phyloP scores from a whole-genome alignment of 2,329 filamentous ascomycete genomes.

The Exophiala spinifera region DNA sequence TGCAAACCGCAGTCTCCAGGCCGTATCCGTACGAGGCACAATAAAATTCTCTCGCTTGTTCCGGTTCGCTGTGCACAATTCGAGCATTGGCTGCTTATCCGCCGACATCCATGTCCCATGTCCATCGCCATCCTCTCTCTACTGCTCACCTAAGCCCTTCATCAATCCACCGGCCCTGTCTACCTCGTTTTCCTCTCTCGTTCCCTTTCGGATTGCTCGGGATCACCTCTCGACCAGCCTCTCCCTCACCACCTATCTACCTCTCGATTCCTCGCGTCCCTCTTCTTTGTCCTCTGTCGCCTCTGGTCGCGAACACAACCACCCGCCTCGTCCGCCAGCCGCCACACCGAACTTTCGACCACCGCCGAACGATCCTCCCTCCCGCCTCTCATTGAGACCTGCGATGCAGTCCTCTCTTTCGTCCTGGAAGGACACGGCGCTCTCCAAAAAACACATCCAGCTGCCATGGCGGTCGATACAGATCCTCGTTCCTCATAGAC shows the following conservation, averaged over 20 bases:
- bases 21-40: too few relatives aligned
- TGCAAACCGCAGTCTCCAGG: too few relatives aligned
- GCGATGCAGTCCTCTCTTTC: slow-evolving; percentile 31
- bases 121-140: slow-evolving; percentile 2
- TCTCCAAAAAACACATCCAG: slow-evolving; percentile 45
- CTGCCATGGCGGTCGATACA: slow-evolving; percentile 51
- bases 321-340: background rate
- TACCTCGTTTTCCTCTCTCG: slow-evolving; percentile 9
- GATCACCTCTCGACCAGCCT: slow-evolving; percentile 7
- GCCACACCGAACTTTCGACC: slow-evolving; percentile 1
- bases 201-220: slow-evolving; percentile 18
- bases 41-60: background rate
- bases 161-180: too few relatives aligned
- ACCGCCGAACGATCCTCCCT: background rate
- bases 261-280: slow-evolving; percentile 2
- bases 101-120: slow-evolving; percentile 17
- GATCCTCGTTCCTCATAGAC: slow-evolving; percentile 58
- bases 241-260: too few relatives aligned
- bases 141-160: slow-evolving; percentile 24
- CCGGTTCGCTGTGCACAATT: background rate
- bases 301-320: background rate
- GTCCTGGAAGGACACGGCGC: slow-evolving; percentile 48
- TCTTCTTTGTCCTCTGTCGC: background rate
- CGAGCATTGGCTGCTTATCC: slow-evolving; percentile 8
- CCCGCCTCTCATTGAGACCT: background rate